These are phyloP conservation scores for Echium plantagineum DNA, from an alignment of 257 asterid species.

Conservation along the genomic window DNA sequence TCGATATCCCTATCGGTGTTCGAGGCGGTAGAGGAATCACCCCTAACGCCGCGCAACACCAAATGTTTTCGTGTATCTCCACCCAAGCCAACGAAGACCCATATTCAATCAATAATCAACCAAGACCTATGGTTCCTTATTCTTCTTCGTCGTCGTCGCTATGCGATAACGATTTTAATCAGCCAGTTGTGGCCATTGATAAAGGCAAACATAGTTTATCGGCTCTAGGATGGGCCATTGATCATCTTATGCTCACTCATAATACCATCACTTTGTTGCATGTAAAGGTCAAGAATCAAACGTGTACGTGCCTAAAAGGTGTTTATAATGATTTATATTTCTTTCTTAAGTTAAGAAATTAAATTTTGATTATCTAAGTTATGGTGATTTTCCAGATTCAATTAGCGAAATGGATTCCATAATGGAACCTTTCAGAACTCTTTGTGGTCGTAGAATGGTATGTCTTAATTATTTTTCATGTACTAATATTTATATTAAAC, in stretches of 20 bases:
- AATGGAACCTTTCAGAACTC: no score
- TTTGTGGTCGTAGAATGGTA: constrained; percentile 64
- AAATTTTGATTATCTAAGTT: neutral
- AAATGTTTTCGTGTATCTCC: no score
- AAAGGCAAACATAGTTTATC: constrained; percentile 43
- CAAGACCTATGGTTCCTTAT: no score
- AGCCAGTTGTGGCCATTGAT: constrained; percentile 41
- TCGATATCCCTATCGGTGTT: no score
- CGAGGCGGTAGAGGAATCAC: no score
- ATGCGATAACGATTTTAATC: neutral
- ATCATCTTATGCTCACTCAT: constrained; percentile 25
- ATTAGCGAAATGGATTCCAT: no score
- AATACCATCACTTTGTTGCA: constrained; percentile 37
- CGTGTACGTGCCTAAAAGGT: constrained; percentile 35
- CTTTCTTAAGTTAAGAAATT: neutral
- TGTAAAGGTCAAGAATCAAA: constrained; percentile 28
- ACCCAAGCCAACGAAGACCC: no score
- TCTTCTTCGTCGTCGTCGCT: neutral
- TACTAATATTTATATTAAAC: no score
- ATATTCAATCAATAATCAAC: no score
- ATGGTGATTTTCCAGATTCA: no score
- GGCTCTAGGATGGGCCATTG: constrained; percentile 59
- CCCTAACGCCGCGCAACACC: no score
- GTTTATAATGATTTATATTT: neutral
- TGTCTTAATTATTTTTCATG: neutral